Percentiles rank a stretch among this genome's conserved stretches.
These are phyloP conservation scores for Hypoxylon perforatum DNA, from an alignment of 495 filamentous ascomycete genomes.

Conservation along the genomic window DNA sequence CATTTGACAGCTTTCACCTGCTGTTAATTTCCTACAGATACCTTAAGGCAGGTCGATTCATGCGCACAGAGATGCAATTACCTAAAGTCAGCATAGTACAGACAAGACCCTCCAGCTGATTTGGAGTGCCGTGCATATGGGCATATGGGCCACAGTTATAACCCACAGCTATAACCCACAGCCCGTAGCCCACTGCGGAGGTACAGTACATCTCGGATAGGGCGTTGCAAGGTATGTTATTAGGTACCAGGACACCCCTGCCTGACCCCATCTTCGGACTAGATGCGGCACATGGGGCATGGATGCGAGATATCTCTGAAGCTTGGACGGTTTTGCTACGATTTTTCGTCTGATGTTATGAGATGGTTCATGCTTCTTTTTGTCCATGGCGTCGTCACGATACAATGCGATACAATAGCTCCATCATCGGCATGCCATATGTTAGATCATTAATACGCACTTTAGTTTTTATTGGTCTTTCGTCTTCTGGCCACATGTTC, in stretches of 20 bases:
- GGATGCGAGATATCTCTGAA: conserved; percentile 7
- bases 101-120: conserved; percentile 6
- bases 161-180: too few relatives aligned
- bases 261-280: conserved; percentile 14
- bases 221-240: not conserved
- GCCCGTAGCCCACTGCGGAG: too few relatives aligned
- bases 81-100: conserved; percentile 3
- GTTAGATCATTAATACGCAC: not conserved
- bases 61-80: conserved; percentile 13
- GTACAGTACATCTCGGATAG: too few relatives aligned
- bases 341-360: too few relatives aligned
- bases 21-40: conserved; percentile 14
- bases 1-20: too few relatives aligned
- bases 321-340: too few relatives aligned
- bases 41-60: conserved; percentile 6
- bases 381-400: not conserved
- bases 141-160: too few relatives aligned
- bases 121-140: conserved; percentile 10
- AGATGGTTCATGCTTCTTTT: not conserved
- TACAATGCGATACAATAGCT: not conserved
- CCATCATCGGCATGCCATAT: not conserved
- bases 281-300: conserved; percentile 15
- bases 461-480: not conserved
- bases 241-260: conserved; percentile 9
- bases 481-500: not conserved